Conservation (phyloP, 352 stramenopile species). For the Phytophthora constricta region DNA sequence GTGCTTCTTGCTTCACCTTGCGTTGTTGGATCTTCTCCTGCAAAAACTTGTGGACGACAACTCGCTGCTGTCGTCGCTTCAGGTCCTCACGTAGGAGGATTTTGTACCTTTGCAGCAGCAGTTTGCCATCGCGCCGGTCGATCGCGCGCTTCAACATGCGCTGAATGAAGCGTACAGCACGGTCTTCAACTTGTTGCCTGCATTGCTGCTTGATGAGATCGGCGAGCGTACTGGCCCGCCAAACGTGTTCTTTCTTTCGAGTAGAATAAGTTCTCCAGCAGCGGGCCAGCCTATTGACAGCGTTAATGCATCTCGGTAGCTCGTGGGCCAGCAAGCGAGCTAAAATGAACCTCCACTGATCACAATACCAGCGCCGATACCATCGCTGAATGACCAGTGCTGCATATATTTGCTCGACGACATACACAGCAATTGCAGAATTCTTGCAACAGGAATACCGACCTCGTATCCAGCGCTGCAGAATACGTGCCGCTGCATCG, state of each 20-base stretch:
- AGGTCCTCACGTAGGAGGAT: slow-evolving; percentile 58
- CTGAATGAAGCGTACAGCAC: slow-evolving; percentile 44
- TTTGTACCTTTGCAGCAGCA: slow-evolving; percentile 52
- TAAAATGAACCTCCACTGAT: slow-evolving; percentile 44
- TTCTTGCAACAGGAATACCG: background rate
- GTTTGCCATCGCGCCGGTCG: slow-evolving; percentile 41
- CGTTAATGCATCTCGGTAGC: slow-evolving; percentile 31
- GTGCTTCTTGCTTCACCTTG: slow-evolving; percentile 29
- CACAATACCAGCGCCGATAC: slow-evolving; percentile 34
- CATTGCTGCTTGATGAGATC: slow-evolving; percentile 38
- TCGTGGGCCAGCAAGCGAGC: slow-evolving; percentile 34
- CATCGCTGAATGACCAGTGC: slow-evolving; percentile 48
- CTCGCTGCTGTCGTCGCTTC: slow-evolving; percentile 51
- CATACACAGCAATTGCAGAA: background rate
- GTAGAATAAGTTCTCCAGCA: slow-evolving; percentile 34
- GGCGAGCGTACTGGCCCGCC: slow-evolving; percentile 11
- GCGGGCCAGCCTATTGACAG: slow-evolving; percentile 21
- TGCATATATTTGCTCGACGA: slow-evolving; percentile 22
- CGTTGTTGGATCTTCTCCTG: slow-evolving; percentile 46
- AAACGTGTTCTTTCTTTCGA: slow-evolving; percentile 10
- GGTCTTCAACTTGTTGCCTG: slow-evolving; percentile 26
- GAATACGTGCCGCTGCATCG: slow-evolving; percentile 12
- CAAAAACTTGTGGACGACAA: slow-evolving; percentile 62
- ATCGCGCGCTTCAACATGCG: slow-evolving; percentile 30
- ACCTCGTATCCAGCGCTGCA: slow-evolving; percentile 27